phyloP scores from a whole-genome alignment of 768 basidiomycete species.

The Trametes cingulata region DNA sequence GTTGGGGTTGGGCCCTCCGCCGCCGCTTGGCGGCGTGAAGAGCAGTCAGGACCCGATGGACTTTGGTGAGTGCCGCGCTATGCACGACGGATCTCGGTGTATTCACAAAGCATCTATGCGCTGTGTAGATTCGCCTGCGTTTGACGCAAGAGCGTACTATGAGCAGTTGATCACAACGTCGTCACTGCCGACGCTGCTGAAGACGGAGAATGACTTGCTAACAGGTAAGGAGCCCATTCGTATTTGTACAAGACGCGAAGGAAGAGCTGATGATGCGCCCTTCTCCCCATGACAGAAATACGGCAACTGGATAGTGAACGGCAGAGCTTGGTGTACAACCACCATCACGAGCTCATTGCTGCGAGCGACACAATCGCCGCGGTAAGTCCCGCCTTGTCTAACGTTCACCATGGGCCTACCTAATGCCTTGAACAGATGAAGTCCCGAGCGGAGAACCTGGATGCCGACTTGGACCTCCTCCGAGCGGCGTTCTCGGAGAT shows the following conservation, averaged over 20 bases:
- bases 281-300: slow-evolving; percentile 59
- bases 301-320: slow-evolving; percentile 83
- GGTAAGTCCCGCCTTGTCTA: slow-evolving; percentile 42
- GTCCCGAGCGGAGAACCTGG: slow-evolving; percentile 79
- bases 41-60: slow-evolving; percentile 74
- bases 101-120: background rate
- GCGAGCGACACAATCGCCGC: slow-evolving; percentile 90
- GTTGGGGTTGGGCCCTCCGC: slow-evolving; percentile 71
- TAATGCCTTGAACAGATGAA: slow-evolving; percentile 64
- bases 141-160: slow-evolving; percentile 84
- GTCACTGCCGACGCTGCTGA: slow-evolving; percentile 70
- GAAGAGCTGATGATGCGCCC: background rate
- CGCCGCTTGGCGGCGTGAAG: slow-evolving; percentile 51
- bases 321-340: slow-evolving; percentile 91
- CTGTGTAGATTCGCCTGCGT: slow-evolving; percentile 69
- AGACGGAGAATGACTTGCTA: slow-evolving; percentile 80
- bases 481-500: slow-evolving; percentile 84
- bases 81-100: background rate
- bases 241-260: background rate
- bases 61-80: slow-evolving; percentile 51
- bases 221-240: slow-evolving; percentile 50
- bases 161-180: slow-evolving; percentile 84
- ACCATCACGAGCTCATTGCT: slow-evolving; percentile 92
- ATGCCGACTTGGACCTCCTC: slow-evolving; percentile 80
- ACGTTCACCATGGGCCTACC: background rate